Conservation (phyloP, 1,139 yeast genomes). For the Protomyces gravidus region DNA sequence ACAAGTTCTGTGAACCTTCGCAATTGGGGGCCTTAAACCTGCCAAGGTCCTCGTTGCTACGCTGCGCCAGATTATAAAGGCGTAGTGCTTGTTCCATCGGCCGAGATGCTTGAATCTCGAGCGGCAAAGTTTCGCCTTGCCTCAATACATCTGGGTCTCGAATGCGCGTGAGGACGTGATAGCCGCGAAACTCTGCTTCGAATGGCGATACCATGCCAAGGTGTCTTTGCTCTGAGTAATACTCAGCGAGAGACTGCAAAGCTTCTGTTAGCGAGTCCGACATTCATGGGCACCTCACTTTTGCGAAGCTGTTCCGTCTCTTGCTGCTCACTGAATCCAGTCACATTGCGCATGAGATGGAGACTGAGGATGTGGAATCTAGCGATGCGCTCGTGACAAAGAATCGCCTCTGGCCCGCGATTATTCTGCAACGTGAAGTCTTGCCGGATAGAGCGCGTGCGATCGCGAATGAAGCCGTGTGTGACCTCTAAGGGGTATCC, state of each 20-base stretch:
- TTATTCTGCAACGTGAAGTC: conserved; percentile 95
- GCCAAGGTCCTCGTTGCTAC: conserved; percentile 50
- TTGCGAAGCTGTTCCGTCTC: conserved; percentile 92
- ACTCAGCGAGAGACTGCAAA: conserved; percentile 79
- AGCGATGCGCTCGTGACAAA: conserved; percentile 87
- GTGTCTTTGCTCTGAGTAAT: conserved; percentile 73
- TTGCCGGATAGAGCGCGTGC: conserved; percentile 95
- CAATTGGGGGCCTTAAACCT: conserved; percentile 55
- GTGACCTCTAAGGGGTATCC: conserved; percentile 49
- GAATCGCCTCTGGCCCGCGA: conserved; percentile 88
- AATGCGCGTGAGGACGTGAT: conserved; percentile 71
- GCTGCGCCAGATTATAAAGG: conserved; percentile 61
- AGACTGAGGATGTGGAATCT: conserved; percentile 77
- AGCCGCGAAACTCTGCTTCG: conserved; percentile 92
- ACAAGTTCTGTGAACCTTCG: conserved; percentile 62
- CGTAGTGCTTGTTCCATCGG: conserved; percentile 68
- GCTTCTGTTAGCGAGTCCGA: conserved; percentile 43
- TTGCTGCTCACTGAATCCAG: conserved; percentile 87
- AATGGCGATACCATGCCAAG: conserved; percentile 67
- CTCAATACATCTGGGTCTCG: conserved; percentile 82
- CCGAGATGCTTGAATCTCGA: conserved; percentile 50
- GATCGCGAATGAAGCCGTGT: conserved; percentile 94
- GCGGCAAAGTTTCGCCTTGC: conserved; percentile 66
- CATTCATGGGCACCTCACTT: conserved; percentile 28
- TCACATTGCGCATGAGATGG: conserved; percentile 77